Evolutionary conservation across 768 basidiomycete species (phyloP).

Genomic region (Sporobolomyces roseus): DNA sequence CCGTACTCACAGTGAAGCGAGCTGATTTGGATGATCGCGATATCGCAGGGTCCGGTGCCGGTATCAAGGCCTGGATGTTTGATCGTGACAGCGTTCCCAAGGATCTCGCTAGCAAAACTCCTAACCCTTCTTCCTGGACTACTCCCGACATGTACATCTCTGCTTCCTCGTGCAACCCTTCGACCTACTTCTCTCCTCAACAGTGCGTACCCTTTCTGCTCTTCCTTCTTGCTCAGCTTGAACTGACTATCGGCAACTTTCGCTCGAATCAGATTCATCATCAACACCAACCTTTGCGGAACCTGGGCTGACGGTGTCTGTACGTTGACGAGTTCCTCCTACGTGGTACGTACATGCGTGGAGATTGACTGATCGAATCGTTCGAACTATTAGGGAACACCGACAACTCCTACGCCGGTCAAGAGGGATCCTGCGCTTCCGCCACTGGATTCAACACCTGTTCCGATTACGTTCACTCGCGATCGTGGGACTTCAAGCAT

Average conservation of each 20-base stretch:
- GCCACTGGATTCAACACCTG: conserved; percentile 19
- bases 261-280: background rate
- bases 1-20: too few species aligned
- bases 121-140: conserved; percentile 53
- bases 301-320: conserved; percentile 19
- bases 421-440: background rate
- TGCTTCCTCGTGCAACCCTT: conserved; percentile 10
- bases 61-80: conserved; percentile 55
- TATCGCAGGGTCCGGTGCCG: conserved; percentile 50
- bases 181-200: conserved; percentile 28
- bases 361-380: too few species aligned
- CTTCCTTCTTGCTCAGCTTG: background rate
- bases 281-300: background rate
- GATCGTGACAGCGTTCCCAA: conserved; percentile 45
- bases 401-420: conserved; percentile 28
- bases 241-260: background rate
- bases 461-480: conserved; percentile 10
- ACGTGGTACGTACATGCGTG: too few species aligned
- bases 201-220: background rate
- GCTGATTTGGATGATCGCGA: too few species aligned
- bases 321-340: too few species aligned
- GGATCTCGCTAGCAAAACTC: conserved; percentile 42
- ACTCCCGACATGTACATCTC: conserved; percentile 49
- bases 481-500: conserved; percentile 19
- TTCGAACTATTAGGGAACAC: too few species aligned